Base-by-base conservation (phyloP, 805 yeast genomes). In the Yamadazyma sp. region DNA sequence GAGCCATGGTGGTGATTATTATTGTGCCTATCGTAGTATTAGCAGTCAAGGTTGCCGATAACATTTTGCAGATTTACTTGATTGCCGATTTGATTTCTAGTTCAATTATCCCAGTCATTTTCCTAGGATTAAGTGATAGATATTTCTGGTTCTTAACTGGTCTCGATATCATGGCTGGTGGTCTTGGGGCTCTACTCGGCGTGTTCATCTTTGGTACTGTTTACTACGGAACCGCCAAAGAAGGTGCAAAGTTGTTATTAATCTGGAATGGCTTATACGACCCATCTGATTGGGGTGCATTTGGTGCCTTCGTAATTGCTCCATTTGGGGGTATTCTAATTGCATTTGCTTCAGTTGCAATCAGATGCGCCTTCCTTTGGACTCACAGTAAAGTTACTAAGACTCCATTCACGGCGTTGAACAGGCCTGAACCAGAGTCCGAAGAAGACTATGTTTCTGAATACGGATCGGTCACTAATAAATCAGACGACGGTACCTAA, bases 231-330 rank as follows among this genome's bases (percentile, higher is more conserved):
- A 62, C 66, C 52, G 91, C 95, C 7, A 59, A 63, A 37, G 85
- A 80, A 43, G 97, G 96, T 50, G 96, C 84, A 12, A 72, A 72
- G 44, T 70, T 90, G 35, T 63, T 90, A 36, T 65, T 90, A 41
- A 70, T 90, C 37, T 77, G 82, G 78, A 80, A 84, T 51, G 96
- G 97, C 29, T 64, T 90, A 18, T 90, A 90, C 53, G 67, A 73
- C 44, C 67, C 75, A 5, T 75, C 73, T 34, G 96, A 90, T 55
- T 90, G 96, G 96, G 86, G 95, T 51, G 81, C 95, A 0, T 90
- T 90, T 64, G 97, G 95, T 16, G 96, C 96, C 2, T 90, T 90
- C 61, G 91, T 85, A 5, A 84, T 82, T 45, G 93, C 96, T 1
- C 96, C 96, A 5, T 71, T 81, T 27, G 95, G 91, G 18, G 88